Percentiles rank a stretch among this genome's conserved stretches.
phyloP scores from a whole-genome alignment of 2,329 filamentous ascomycete genomes.

The Acephala macrosclerotiorum region DNA sequence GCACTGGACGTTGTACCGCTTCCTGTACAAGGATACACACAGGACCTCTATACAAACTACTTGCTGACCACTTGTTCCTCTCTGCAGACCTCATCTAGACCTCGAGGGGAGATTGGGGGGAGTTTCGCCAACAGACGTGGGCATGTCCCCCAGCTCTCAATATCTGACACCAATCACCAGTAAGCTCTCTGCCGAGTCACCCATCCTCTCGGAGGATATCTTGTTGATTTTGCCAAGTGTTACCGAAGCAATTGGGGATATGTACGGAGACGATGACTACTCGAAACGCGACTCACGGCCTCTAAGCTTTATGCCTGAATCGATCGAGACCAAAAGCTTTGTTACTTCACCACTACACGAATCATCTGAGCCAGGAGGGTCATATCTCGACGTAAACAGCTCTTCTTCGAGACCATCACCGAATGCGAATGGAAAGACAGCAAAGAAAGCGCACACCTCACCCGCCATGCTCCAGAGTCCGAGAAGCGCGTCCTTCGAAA shows the following conservation, averaged over 20 bases:
- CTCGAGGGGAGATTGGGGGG: slow-evolving; percentile 44
- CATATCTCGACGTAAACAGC: slow-evolving; percentile 37
- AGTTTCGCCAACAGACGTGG: slow-evolving; percentile 44
- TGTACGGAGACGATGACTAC: slow-evolving; percentile 69
- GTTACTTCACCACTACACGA: slow-evolving; percentile 51
- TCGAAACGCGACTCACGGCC: slow-evolving; percentile 61
- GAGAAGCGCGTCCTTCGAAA: slow-evolving; percentile 41
- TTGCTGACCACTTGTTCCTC: slow-evolving; percentile 35
- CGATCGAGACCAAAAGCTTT: slow-evolving; percentile 57
- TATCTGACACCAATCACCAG: slow-evolving; percentile 76
- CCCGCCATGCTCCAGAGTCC: slow-evolving; percentile 42
- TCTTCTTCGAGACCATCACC: slow-evolving; percentile 36
- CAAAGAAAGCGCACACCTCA: slow-evolving; percentile 41
- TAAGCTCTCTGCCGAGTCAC: not conserved
- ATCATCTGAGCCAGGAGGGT: slow-evolving; percentile 43
- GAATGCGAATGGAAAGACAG: slow-evolving; percentile 38
- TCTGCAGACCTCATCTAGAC: slow-evolving; percentile 45
- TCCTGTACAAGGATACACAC: slow-evolving; percentile 20
- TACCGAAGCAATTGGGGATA: slow-evolving; percentile 77
- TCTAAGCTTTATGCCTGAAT: slow-evolving; percentile 62
- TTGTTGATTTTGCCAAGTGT: slow-evolving; percentile 50
- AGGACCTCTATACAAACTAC: slow-evolving; percentile 17
- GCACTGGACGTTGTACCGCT: slow-evolving; percentile 31
- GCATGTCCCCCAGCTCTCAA: slow-evolving; percentile 45
- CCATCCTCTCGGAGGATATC: not conserved